Evolutionary conservation across 306 rosid genomes (phyloP), one percentile per base, ranked within the genome.

Genomic region (Vachellia collinsii): DNA sequence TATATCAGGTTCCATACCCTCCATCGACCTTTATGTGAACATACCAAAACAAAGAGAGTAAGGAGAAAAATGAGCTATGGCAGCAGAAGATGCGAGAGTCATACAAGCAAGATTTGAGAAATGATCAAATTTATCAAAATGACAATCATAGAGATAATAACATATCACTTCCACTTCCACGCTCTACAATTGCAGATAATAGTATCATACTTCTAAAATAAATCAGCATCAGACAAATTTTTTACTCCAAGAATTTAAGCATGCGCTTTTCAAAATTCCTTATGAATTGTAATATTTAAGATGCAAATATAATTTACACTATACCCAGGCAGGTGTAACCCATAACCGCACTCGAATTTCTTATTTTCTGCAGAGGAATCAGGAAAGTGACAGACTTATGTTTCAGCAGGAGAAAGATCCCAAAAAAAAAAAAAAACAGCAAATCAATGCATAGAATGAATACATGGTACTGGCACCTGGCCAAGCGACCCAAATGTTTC

Each of bases 21-120:
- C 86, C 86, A 86, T 84, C 16, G 66, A 79, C 84, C 83, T 80
- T 74, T 73, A 81, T 77, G 48, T 36, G 73, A 72, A 77, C 37
- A 79, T 58, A 42, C 63, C 63, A 20, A 19, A 25, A 38, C 29
- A 6, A 62, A 53, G 67, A 29, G 36, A 70, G 53, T 53, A 13
- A 80, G 70, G 63, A 12, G 7, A 42, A 29, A 20, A 69, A 65
- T 23, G 41, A 58, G 41, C 71, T 66, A 70, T 61, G 66, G 70
- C 66, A 79, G 61, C 81, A 42, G 73, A 69, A 74, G 79, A 68
- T n/a, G 50, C 41, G 42, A 62, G n/a, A 64, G 3, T 17, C 9
- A 42, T 68, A 39, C 23, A 8, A 29, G 39, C 11, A 71, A 6
- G 62, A 47, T 25, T 4, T 23, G 12, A 59, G 74, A 37, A 47